Conservation (phyloP, 495 filamentous ascomycete species). For the Penicillium coffeae region DNA sequence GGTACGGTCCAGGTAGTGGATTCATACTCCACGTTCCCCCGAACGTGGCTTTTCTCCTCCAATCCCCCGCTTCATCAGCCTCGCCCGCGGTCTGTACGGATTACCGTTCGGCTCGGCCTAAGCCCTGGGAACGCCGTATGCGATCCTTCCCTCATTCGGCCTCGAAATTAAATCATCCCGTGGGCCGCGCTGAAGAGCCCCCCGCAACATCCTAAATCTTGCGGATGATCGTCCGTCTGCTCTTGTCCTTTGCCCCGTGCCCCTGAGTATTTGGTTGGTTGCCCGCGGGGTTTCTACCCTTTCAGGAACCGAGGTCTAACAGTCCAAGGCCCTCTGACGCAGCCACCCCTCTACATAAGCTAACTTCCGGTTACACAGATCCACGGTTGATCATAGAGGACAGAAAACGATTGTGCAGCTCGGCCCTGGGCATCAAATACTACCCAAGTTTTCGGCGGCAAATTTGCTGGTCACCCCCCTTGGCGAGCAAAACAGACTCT, state of each 20-base stretch:
- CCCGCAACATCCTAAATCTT: constrained; percentile 6
- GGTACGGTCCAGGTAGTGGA: not conserved
- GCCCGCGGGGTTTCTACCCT: constrained; percentile 11
- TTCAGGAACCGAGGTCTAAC: constrained; percentile 23
- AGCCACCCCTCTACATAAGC: constrained; percentile 6
- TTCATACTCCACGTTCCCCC: not conserved
- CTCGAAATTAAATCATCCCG: not conserved
- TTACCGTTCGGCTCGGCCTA: constrained; percentile 8
- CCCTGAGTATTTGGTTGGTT: constrained; percentile 8
- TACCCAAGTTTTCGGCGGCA: constrained; percentile 10
- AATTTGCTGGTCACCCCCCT: constrained; percentile 1
- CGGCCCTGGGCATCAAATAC: constrained; percentile 6
- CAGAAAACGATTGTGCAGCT: constrained; percentile 15
- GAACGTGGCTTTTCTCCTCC: not conserved
- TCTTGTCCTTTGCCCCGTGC: not conserved
- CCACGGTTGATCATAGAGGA: constrained; percentile 19
- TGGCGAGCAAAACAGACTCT: not conserved
- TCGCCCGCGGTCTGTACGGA: constrained; percentile 6
- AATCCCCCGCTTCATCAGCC: not conserved
- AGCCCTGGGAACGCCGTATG: constrained; percentile 1
- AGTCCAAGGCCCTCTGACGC: not conserved
- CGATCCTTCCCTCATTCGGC: constrained; percentile 11
- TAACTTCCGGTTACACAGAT: constrained; percentile 18
- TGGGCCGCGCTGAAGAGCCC: not conserved
- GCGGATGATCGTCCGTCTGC: constrained; percentile 10